Evolutionary conservation across 2,329 filamentous ascomycete genomes (phyloP).

Genomic region (Colletotrichum tropicale): DNA sequence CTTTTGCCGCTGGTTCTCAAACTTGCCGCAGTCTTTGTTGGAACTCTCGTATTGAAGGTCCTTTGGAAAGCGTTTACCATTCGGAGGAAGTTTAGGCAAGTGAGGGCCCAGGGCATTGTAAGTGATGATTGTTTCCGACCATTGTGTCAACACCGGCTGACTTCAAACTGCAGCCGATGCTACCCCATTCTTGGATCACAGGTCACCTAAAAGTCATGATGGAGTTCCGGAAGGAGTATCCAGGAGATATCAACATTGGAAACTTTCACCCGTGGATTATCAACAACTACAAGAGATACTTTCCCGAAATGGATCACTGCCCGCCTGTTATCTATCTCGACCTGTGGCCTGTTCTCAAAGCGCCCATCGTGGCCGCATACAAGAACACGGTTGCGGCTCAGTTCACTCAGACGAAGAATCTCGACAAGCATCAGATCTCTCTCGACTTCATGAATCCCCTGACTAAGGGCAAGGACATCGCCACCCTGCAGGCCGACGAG

Average conservation of each 20-base stretch:
- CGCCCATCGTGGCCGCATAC: conserved; percentile 13
- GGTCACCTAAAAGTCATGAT: background rate
- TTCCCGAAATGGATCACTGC: conserved; percentile 6
- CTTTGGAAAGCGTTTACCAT: background rate
- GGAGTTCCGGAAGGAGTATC: background rate
- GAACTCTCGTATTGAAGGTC: background rate
- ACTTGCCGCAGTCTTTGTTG: background rate
- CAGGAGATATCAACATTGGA: background rate
- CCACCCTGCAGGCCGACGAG: background rate
- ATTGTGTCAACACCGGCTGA: background rate
- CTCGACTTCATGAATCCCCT: conserved; percentile 5
- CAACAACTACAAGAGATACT: conserved; percentile 1
- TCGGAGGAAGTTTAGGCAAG: background rate
- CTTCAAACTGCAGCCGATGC: background rate
- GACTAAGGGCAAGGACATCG: background rate
- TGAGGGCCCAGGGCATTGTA: background rate
- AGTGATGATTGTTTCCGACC: background rate
- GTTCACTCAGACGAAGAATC: conserved; percentile 18
- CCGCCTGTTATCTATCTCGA: conserved; percentile 24
- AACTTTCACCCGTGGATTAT: background rate
- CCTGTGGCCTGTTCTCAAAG: conserved; percentile 21
- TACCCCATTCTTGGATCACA: conserved; percentile 8
- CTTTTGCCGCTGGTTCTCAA: background rate
- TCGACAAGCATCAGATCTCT: conserved; percentile 5
- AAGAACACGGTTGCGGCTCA: conserved; percentile 19